Base-by-base conservation (phyloP, 306 rosid genomes). In the Citrullus mucosospermus region DNA sequence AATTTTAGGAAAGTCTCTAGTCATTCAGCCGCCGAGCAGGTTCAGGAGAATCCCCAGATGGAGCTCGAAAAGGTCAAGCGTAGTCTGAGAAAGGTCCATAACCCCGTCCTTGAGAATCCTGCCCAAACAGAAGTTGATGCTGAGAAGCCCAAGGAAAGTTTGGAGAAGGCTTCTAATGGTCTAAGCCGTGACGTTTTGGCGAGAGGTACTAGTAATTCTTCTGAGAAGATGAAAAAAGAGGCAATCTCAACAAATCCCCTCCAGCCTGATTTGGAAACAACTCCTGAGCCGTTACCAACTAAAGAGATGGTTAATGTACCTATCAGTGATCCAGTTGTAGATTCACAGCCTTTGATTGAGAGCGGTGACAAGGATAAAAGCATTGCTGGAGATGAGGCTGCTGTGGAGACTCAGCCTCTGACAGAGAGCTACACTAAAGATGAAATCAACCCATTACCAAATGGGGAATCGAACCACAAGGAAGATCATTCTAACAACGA, bases 11-110 rank as follows among this genome's bases (percentile, higher is more conserved):
- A 96, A 85, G 81, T 81, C 63, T 79, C 94, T 48, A 85, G 82
- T 84, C 96, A 93, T 62, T 81, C 96, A 15, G 78, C 88, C 0
- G 77, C 87, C 0, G 93, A 92, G 20, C 84, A 88, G 50, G 86
- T 84, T 80, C 88, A 78, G 84, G 98, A 96, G 85, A 91, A 91
- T 82, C 93, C 98, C 63, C 98, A 96, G 85, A 68, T 43, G 85
- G 99, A 96, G 81, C 94, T 96, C 65, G 99, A 93, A 86, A 96
- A 96, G 89, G 89, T 96, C 74, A 96, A 96, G 56, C 97, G 96
- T 25, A 90, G 85, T 90, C 86, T 93, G 83, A 93, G 99, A 80
- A 96, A 89, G 93, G 93, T 96, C 83, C 96, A 91, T 66, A 96
- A 82, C 85, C 98, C 99, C 9, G 86, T 84, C 79, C 87, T 86